Base-by-base conservation (phyloP, 257 asterid species). In the Cinchona pubescens region DNA sequence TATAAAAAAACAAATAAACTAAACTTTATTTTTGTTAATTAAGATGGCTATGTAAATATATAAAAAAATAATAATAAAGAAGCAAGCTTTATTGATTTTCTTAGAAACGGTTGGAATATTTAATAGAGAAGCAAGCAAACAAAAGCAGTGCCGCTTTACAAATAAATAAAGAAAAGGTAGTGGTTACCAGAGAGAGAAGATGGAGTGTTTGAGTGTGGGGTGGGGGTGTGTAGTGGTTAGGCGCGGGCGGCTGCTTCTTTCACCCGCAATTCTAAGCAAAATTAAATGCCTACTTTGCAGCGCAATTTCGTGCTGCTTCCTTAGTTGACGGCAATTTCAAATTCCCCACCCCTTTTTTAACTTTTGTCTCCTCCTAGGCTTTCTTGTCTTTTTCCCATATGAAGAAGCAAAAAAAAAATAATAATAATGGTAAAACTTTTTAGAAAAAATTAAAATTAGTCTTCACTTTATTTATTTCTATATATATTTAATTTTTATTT, bases 221-320 rank as follows among this genome's bases (percentile, higher is more conserved):
- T n/a, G 62, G 7, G 62, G 5, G 61, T 5, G 62, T 30, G 2
- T 32, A 30, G 21, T 51, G 14, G 76, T 56, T 29, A 60, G 45
- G 72, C 43, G 78, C 62, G 65, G 79, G 61, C 69, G 79, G 75
- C 79, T 53, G 78, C 78, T 32, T 55, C 48, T 71, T 8, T 34
- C 35, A 21, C 79, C 64, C 79, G 42, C 69, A 76, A 38, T n/a
- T 40, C 56, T 48, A 66, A 58, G 72, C 29, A 48, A 25, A 14
- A 62, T 15, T 6, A 21, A 51, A 14, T 1, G 8, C 2, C 1
- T 7, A 5, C 19, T 74, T 45, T 74, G 72, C 72, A 65, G 75
- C 53, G 75, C 34, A 60, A 69, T 59, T 45, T 76, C 34, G 25
- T 77, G 69, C 72, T 77, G 76, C 62, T 46, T 61, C 80, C 76